phyloP scores from a whole-genome alignment of 352 stramenopile species.

The Globisporangium paddicum region DNA sequence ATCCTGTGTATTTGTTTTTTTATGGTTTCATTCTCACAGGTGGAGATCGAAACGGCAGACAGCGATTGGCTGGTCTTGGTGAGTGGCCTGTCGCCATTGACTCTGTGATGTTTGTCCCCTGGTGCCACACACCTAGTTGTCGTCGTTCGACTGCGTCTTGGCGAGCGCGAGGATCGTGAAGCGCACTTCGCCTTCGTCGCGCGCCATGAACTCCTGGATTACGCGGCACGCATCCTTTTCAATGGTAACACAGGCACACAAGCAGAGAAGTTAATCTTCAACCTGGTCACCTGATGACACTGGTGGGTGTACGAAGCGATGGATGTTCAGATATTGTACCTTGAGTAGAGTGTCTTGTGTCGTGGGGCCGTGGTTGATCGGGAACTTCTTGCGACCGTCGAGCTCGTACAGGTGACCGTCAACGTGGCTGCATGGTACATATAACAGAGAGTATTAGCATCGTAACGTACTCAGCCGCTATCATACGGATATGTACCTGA shows the following conservation, averaged over 20 bases:
- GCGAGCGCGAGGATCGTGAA: conserved; percentile 94
- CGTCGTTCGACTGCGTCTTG: conserved; percentile 47
- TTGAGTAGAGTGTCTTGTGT: conserved; percentile 82
- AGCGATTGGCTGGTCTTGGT: no score
- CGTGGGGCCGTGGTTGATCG: conserved; percentile 92
- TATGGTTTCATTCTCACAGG: background rate
- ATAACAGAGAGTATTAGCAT: no score
- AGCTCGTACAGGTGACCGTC: conserved; percentile 94
- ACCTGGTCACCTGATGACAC: no score
- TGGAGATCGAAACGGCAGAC: conserved; percentile 3
- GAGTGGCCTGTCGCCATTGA: no score
- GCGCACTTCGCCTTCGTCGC: conserved; percentile 91
- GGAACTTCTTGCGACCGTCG: conserved; percentile 93
- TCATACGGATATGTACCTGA: conserved; percentile 85
- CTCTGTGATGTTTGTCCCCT: no score
- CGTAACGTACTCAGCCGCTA: no score
- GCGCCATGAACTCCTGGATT: conserved; percentile 93
- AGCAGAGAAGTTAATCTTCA: background rate
- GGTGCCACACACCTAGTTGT: no score
- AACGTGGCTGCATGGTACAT: conserved; percentile 47
- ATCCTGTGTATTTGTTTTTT: background rate
- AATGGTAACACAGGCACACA: background rate
- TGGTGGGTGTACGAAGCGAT: no score
- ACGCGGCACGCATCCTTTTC: conserved; percentile 88
- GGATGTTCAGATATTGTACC: conserved; percentile 22